Conservation (phyloP, 2,329 filamentous ascomycete species). For the Whalleya microplaca region DNA sequence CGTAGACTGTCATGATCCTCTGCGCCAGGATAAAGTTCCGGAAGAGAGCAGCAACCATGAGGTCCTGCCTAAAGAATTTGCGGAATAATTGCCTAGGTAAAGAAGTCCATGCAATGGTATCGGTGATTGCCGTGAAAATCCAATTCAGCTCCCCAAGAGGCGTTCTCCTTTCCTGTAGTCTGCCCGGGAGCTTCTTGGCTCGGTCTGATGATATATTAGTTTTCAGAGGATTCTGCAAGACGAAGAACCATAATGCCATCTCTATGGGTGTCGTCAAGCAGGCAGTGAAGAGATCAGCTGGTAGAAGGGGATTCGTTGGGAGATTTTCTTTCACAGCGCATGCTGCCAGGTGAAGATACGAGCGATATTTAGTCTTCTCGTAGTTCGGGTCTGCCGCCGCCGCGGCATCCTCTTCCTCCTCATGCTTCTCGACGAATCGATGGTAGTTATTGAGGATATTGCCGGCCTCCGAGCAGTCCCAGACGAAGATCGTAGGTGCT, state of each 20-base stretch:
- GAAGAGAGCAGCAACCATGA: constrained; percentile 98
- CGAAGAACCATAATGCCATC: constrained; percentile 95
- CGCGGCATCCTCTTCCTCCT: constrained; percentile 81
- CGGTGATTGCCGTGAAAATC: constrained; percentile 99
- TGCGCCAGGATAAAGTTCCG: constrained; percentile 95
- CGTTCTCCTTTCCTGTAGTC: constrained; percentile 89
- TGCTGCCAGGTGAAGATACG: constrained; percentile 87
- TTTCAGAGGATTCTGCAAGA: constrained; percentile 82
- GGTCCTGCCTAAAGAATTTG: constrained; percentile 94
- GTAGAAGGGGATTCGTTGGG: constrained; percentile 90
- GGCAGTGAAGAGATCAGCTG: constrained; percentile 93
- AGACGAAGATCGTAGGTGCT: constrained; percentile 94
- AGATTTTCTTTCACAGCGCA: constrained; percentile 90
- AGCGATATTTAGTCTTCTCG: constrained; percentile 71
- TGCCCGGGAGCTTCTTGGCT: constrained; percentile 86
- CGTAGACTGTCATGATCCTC: constrained; percentile 93
- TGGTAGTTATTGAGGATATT: constrained; percentile 96
- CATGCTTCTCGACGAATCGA: constrained; percentile 91
- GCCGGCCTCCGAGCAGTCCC: constrained; percentile 95
- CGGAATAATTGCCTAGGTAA: constrained; percentile 89
- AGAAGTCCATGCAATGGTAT: constrained; percentile 98
- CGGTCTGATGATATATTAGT: constrained; percentile 75
- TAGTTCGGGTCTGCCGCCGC: constrained; percentile 80
- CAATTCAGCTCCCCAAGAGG: constrained; percentile 96
- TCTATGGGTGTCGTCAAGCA: constrained; percentile 97